phyloP scores from a whole-genome alignment of 192 early-diverging fungal species.

The Gryganskiella cystojenkinii region DNA sequence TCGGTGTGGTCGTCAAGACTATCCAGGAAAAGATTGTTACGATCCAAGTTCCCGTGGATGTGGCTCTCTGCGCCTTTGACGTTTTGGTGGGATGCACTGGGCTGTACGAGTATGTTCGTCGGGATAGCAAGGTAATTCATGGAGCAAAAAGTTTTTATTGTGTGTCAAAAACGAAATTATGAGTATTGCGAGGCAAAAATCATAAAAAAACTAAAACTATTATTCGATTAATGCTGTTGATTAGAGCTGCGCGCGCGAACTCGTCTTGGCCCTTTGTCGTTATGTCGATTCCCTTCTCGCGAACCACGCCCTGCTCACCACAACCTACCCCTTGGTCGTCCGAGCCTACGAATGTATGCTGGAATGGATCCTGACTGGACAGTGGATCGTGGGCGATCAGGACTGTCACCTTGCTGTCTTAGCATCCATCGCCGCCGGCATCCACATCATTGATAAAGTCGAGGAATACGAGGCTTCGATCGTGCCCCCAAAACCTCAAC shows the following conservation, averaged over 20 bases:
- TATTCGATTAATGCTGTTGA: background rate
- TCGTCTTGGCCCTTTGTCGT: constrained; percentile 75
- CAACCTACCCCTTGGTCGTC: constrained; percentile 69
- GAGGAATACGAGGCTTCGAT: constrained; percentile 54
- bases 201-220: background rate
- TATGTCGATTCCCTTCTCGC: constrained; percentile 75
- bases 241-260: constrained; percentile 73
- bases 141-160: background rate
- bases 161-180: background rate
- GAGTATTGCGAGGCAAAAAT: background rate
- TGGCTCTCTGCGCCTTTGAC: constrained; percentile 70
- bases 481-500: constrained; percentile 52
- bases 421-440: constrained; percentile 74
- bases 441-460: constrained; percentile 70
- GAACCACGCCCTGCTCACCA: constrained; percentile 56
- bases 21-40: constrained; percentile 83
- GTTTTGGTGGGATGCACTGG: constrained; percentile 70
- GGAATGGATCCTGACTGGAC: constrained; percentile 76
- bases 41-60: constrained; percentile 66
- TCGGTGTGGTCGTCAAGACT: constrained; percentile 70
- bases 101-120: constrained; percentile 70
- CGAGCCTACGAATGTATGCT: constrained; percentile 80
- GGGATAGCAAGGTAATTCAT: constrained; percentile 70
- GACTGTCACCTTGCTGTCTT: constrained; percentile 76
- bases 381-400: constrained; percentile 82